Base-by-base conservation (phyloP, 2,329 filamentous ascomycete species). In the Xylaria sp. region DNA sequence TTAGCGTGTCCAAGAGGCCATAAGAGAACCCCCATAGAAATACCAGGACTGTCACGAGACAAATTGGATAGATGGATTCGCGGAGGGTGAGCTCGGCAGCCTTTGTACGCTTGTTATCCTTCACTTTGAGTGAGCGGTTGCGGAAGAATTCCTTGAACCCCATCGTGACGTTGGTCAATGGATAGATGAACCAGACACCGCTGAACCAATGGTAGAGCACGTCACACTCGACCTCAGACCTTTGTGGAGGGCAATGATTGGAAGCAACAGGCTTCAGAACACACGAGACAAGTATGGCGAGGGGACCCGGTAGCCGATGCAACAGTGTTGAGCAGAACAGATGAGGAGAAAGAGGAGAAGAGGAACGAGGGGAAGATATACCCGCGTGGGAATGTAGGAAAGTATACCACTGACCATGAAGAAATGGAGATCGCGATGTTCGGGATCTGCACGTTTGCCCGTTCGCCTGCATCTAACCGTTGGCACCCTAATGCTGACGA, bases 61-160 rank as follows among this genome's bases (percentile, higher is more conserved):
- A 79, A 47, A 92, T 82, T 2, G 89, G 90, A 68, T 84, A 84
- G 56, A 92, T 80, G 12, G 89, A 92, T 70, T 90, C 82, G 55
- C 87, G 80, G 31, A 91, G 73, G 0, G 88, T 91, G 65, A 92
- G 78, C 74, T 90, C 82, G n/a, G 84, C 80, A 19, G 84, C 84
- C 21, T 77, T 80, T 3, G 84, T 87, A 57, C 82, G 77, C 70
- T 79, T 75, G 59, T 79, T 76, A 64, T 81, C 78, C 37, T 71
- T 74, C 35, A 75, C 72, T 55, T 63, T 70, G 38, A 76, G 78
- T 46, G 81, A 80, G 40, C 80, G 78, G 49, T 74, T 74, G 71
- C 76, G 78, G 71, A 82, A 66, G 69, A 83, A 84, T 21, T 76
- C 74, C 43, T 78, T 80, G 69, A 78, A 70, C 17, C 76, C 76